These are phyloP conservation scores for Gaeumannomyces tritici DNA, from an alignment of 2,329 filamentous ascomycete genomes.

Conservation along the genomic window DNA sequence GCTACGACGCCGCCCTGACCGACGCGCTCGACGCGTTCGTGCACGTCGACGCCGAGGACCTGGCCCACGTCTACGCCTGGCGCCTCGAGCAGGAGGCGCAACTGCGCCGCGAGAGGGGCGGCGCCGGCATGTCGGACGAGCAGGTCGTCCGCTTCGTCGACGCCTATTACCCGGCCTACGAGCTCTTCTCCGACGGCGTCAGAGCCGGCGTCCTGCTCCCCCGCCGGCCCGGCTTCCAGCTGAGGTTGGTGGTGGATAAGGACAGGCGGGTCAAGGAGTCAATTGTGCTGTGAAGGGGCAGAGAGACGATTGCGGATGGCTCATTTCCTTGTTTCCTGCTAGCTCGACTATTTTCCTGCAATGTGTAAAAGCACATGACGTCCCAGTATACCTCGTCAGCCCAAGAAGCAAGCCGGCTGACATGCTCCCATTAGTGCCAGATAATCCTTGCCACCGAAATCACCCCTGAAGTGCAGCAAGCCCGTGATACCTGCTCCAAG, in stretches of 20 bases:
- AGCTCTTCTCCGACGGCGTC: constrained; percentile 54
- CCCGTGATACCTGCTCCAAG: no score
- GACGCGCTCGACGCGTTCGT: constrained; percentile 43
- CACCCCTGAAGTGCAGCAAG: no score
- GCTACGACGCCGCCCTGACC: constrained; percentile 37
- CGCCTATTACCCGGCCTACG: constrained; percentile 62
- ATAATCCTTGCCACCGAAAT: no score
- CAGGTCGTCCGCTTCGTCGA: constrained; percentile 68
- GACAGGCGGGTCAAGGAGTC: constrained; percentile 51
- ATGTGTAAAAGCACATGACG: no score
- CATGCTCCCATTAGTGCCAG: no score
- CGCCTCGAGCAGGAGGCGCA: constrained; percentile 69
- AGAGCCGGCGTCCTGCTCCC: constrained; percentile 48
- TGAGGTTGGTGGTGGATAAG: constrained; percentile 51
- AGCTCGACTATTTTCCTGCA: no score
- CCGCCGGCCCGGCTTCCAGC: constrained; percentile 38
- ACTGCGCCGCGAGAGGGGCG: constrained; percentile 54
- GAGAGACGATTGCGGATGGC: constrained; percentile 1
- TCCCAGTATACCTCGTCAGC: no score
- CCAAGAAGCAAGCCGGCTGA: no score
- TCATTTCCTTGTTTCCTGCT: neutral
- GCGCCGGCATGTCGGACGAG: constrained; percentile 69
- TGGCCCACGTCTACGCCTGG: constrained; percentile 75
- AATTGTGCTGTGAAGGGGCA: constrained; percentile 27
- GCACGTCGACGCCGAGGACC: constrained; percentile 60